A percentile compares a stretch with the other conserved stretches of the same genome.
Conservation (phyloP, 495 filamentous ascomycete genomes). For the Talaromyces wortmannii region DNA sequence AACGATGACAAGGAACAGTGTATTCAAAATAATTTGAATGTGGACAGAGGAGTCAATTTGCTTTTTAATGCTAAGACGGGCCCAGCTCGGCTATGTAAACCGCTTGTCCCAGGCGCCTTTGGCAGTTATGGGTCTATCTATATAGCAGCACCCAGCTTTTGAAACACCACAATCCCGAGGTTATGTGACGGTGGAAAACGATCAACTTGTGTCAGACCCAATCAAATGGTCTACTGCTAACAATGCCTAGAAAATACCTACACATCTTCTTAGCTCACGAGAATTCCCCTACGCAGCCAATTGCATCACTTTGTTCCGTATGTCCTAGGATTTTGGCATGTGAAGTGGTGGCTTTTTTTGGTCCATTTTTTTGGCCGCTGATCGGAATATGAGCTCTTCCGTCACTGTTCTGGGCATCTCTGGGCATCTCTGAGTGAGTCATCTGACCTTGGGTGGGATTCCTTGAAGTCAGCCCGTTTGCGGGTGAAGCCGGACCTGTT, state of each 20-base stretch:
- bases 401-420: too few relatives aligned
- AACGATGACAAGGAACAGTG: background rate
- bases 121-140: too few relatives aligned
- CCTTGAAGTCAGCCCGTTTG: background rate
- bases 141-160: background rate
- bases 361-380: too few relatives aligned
- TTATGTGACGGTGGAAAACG: background rate
- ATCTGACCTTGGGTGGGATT: background rate
- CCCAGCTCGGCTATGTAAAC: background rate
- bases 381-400: too few relatives aligned
- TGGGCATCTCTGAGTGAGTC: too few relatives aligned
- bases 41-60: background rate
- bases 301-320: too few relatives aligned
- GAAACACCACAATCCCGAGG: background rate
- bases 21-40: background rate
- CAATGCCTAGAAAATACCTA: background rate
- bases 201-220: background rate
- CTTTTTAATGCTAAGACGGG: background rate
- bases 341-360: background rate
- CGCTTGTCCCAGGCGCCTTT: background rate
- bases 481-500: constrained; percentile 1
- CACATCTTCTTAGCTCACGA: background rate
- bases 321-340: too few relatives aligned
- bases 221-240: background rate
- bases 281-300: background rate